Base-by-base conservation (phyloP, 2,329 filamentous ascomycete species). In the Hortaea sp. region DNA sequence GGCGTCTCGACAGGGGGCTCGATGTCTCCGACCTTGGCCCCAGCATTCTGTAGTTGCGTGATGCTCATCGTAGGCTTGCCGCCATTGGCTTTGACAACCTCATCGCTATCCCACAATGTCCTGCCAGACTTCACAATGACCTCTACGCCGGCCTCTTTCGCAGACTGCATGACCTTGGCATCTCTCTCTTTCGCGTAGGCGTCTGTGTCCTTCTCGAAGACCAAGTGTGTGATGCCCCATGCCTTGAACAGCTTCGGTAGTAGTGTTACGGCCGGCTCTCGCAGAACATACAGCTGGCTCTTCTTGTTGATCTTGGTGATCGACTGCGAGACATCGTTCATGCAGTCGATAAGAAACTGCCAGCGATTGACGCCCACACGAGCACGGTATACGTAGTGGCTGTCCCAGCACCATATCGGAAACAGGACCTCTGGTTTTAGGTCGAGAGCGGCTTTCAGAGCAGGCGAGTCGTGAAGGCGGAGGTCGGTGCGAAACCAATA, bases 151-250 rank as follows among this genome's bases (percentile, higher is more conserved):
- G 81, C 79, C 40, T 77, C 66, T 53, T 74, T 68, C 4, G 84
- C 84, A n/a, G 81, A 64, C 11, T 71, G 63, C 31, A 72, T 64
- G 7, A 89, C 73, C 12, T 69, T 66, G 1, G 69, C 70, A 62
- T 89, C 85, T 42, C 85, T 67, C 37, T 79, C 74, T 11, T 76
- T 72, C 4, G 72, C 83, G 64, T 88, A 88, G 0, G 81, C 72
- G 67, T 89, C 85, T 0, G 83, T 86, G 56, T 88, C 85, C 57
- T 82, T 84, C 61, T 89, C 85, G 55, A 88, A 88, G 0, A 88
- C 84, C 5, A 88, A 65, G 64, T 88, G 84, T 0, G 83, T 85
- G 28, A 86, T 78, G 1, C 76, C 74, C 85, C 84, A 89, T 12
- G 76, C 74, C 55, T 79, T 78, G 71, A 87, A 84, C 1, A 88